Conservation (phyloP, 495 filamentous ascomycete species). For the Xylaria curta region DNA sequence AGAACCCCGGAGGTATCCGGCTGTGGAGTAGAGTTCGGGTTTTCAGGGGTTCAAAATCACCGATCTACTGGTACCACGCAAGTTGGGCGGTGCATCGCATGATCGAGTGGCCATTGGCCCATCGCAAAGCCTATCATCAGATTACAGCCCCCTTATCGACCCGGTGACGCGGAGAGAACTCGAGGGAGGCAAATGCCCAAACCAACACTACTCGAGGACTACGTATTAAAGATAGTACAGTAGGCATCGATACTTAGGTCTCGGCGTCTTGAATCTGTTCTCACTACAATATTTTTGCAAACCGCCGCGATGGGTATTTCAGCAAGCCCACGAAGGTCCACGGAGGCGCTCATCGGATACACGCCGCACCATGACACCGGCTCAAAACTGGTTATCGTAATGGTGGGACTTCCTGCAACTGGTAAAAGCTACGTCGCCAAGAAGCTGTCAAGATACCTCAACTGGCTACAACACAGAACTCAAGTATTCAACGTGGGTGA, state of each 20-base stretch:
- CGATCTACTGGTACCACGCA: conserved; percentile 4
- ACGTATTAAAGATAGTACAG: background rate
- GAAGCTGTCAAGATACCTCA: conserved; percentile 81
- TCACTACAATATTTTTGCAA: background rate
- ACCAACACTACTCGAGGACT: background rate
- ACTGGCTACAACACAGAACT: conserved; percentile 87
- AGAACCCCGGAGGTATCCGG: background rate
- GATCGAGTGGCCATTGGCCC: conserved; percentile 16
- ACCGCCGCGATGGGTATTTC: conserved; percentile 2
- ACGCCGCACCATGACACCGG: conserved; percentile 73
- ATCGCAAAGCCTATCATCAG: conserved; percentile 20
- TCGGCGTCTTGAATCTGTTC: background rate
- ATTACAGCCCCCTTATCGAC: conserved; percentile 11
- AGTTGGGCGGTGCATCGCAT: conserved; percentile 10
- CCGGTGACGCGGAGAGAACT: background rate
- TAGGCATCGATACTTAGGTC: background rate
- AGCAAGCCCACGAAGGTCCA: conserved; percentile 6
- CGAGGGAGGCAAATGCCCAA: background rate
- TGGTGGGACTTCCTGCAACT: conserved; percentile 83
- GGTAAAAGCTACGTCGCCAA: conserved; percentile 89
- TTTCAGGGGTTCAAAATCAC: conserved; percentile 2
- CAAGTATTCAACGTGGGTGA: conserved; percentile 86
- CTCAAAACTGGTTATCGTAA: conserved; percentile 82
- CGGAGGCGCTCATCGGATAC: conserved; percentile 19
- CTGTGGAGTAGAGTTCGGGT: background rate